Evolutionary conservation across 768 basidiomycete species (phyloP), one percentile per base, ranked within the genome.

Genomic region (Boletus edulis): DNA sequence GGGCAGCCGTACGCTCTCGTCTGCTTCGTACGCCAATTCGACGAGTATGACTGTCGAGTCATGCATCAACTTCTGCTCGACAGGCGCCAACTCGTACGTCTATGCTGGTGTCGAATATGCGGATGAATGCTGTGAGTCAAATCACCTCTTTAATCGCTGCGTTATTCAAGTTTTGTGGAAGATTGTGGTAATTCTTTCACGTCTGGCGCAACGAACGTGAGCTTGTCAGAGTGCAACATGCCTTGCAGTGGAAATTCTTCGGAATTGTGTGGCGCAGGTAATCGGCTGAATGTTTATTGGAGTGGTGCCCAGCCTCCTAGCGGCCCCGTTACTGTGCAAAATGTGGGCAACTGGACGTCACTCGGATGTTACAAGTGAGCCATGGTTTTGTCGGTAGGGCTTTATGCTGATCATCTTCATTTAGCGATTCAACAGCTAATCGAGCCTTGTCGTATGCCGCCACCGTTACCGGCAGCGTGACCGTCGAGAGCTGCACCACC

Each of bases 321-420:
- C 0, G 68, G 79, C 14, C 87, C 89, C 0, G 58, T 72, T 17
- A 81, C 80, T 22, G 76, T 80, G 0, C 73, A 78, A 5, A 79
- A 67, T 46, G 78, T 85, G 31, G 87, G 86, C 5, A 73, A 78
- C 29, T 91, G 89, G 88, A 65, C 72, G 7, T 85, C 82, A 0
- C 77, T 90, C 31, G 89, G 89, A n/a, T 91, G 89, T 66, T 89
- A 81, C 72, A 85, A 73, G 88, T 86, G 62, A 55, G 76, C 10
- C n/a, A 3, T 8, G 6, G 18, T 31, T 24, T 14, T 7, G 62
- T 24, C 27, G 4, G 5, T 10, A n/a, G 34, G 10, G 10, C 3
- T 34, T 2, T 29, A 38, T 43, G 13, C 27, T 52, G 51, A 40
- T 52, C 10, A 27, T n/a, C 11, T n/a, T 29, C 18, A 15, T 46